Percentiles rank a stretch among this genome's conserved stretches.
Conservation (phyloP, 2,329 filamentous ascomycete species). For the Fusarium continuum region DNA sequence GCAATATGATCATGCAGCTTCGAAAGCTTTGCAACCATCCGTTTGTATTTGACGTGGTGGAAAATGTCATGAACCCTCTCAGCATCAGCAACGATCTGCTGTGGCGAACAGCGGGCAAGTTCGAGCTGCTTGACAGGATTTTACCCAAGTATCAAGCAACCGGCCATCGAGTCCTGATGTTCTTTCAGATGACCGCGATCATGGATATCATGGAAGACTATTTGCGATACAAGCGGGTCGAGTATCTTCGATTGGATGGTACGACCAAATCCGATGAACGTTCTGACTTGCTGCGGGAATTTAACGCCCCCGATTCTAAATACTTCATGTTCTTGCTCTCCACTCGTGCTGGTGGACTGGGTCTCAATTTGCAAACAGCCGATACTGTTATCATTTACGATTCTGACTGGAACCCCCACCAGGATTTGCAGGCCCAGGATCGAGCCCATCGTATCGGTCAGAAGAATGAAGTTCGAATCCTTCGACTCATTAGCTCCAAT, state of each 20-base stretch:
- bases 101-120: conserved; percentile 97
- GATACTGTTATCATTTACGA: conserved; percentile 99
- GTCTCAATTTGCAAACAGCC: conserved; percentile 95
- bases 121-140: conserved; percentile 91
- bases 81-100: conserved; percentile 90
- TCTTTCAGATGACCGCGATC: conserved; percentile 99
- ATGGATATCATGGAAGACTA: conserved; percentile 99
- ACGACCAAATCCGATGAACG: conserved; percentile 98
- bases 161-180: conserved; percentile 97
- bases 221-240: conserved; percentile 80
- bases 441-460: conserved; percentile 99
- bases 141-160: conserved; percentile 92
- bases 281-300: conserved; percentile 85
- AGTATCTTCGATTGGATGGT: conserved; percentile 93
- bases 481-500: conserved; percentile 94
- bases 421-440: conserved; percentile 99
- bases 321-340: conserved; percentile 99
- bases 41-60: conserved; percentile 97
- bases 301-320: conserved; percentile 88
- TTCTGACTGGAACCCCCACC: conserved; percentile 99
- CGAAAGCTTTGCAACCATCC: conserved; percentile 99
- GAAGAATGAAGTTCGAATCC: conserved; percentile 98
- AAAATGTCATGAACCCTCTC: conserved; percentile 95
- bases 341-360: conserved; percentile 96
- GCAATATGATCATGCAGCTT: conserved; percentile 99